phyloP scores from a whole-genome alignment of 208 protist genomes.

The Crithidia brevicula region DNA sequence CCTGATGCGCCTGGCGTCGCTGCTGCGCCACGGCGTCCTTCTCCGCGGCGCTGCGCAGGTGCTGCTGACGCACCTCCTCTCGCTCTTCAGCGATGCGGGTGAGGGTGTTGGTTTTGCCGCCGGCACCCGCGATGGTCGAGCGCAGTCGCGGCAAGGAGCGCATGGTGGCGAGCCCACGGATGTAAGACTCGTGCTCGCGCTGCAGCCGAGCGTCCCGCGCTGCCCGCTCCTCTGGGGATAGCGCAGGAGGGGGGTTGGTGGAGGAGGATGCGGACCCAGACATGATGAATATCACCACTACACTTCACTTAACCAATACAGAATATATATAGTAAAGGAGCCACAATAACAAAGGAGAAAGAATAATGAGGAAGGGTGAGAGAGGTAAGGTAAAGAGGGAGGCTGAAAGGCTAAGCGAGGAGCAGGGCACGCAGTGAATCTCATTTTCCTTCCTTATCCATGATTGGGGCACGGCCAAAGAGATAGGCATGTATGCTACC shows the following conservation, averaged over 20 bases:
- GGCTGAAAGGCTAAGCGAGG: too few species aligned
- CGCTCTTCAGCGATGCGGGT: conserved; percentile 69
- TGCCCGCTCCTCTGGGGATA: conserved; percentile 64
- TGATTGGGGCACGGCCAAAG: too few species aligned
- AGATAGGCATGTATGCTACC: too few species aligned
- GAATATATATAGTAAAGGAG: too few species aligned
- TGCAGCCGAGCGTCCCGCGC: conserved; percentile 68
- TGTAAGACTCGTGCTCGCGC: conserved; percentile 72
- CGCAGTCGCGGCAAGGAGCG: conserved; percentile 71
- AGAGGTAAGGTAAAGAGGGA: too few species aligned
- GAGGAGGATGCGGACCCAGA: conserved; percentile 9
- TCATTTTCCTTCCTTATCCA: too few species aligned
- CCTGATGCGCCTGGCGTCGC: conserved; percentile 43
- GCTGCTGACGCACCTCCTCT: conserved; percentile 58
- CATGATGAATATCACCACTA: too few species aligned
- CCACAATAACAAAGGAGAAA: too few species aligned
- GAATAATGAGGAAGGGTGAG: too few species aligned
- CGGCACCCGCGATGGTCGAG: conserved; percentile 84
- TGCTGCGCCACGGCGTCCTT: conserved; percentile 35
- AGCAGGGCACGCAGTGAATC: too few species aligned
- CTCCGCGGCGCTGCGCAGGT: conserved; percentile 44
- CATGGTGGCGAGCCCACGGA: conserved; percentile 74
- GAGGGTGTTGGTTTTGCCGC: conserved; percentile 77
- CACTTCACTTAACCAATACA: too few species aligned
- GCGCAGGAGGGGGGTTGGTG: conserved; percentile 24